A percentile compares a stretch with the other conserved stretches of the same genome.
phyloP scores from a whole-genome alignment of 352 stramenopile genomes.

The Pythium apleroticum region DNA sequence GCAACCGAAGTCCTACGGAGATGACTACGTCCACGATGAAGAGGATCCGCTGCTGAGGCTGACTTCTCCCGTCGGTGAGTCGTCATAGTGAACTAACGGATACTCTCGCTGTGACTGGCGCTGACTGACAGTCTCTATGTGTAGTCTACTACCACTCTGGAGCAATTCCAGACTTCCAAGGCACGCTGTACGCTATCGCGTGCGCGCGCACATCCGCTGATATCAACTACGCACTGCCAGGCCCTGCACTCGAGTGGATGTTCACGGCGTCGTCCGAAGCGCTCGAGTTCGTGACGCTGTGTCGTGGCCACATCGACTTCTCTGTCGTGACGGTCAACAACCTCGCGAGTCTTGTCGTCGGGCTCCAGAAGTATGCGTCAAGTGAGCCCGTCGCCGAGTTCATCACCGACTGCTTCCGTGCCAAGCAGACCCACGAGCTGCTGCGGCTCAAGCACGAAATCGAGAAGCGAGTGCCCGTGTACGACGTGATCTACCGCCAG shows the following conservation, averaged over 20 bases:
- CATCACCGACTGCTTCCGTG: constrained; percentile 59
- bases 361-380: constrained; percentile 50
- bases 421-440: constrained; percentile 38
- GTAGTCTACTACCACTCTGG: constrained; percentile 20
- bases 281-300: constrained; percentile 64
- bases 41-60: constrained; percentile 16
- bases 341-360: constrained; percentile 53
- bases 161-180: constrained; percentile 8
- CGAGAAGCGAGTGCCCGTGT: constrained; percentile 69
- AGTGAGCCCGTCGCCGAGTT: constrained; percentile 45
- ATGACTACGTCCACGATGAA: constrained; percentile 9
- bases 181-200: constrained; percentile 13
- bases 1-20: constrained; percentile 23
- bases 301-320: constrained; percentile 43
- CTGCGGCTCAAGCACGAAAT: constrained; percentile 70
- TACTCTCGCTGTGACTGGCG: no score
- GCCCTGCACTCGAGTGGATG: constrained; percentile 26
- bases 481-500: constrained; percentile 60
- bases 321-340: constrained; percentile 37
- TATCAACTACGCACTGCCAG: constrained; percentile 20
- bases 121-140: background rate
- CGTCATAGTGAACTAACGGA: background rate
- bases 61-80: constrained; percentile 19
- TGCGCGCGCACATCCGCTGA: constrained; percentile 15
- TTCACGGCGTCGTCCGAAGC: constrained; percentile 38